Percentiles rank a stretch among this genome's conserved stretches.
These are phyloP conservation scores for Echria macrotheca DNA, from an alignment of 495 filamentous ascomycete genomes.

Conservation along the genomic window DNA sequence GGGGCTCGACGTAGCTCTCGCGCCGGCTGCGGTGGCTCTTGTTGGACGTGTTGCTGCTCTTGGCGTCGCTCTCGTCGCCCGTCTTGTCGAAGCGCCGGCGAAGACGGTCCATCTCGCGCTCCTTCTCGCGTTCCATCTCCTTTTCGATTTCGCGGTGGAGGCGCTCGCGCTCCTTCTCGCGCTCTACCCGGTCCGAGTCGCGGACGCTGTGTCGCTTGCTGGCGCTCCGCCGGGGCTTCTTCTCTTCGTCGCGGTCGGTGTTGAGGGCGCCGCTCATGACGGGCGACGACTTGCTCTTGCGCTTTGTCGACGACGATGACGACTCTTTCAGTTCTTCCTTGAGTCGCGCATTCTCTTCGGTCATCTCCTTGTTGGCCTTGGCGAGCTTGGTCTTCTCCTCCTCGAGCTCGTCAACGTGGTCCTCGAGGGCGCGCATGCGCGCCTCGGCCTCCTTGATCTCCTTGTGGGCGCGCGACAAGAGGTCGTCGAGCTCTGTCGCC, in stretches of 20 bases:
- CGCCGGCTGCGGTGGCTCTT: constrained; percentile 19
- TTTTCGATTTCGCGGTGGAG: constrained; percentile 21
- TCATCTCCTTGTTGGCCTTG: constrained; percentile 76
- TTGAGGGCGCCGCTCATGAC: constrained; percentile 19
- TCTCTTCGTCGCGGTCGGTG: constrained; percentile 12
- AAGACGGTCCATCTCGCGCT: constrained; percentile 22
- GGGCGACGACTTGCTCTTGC: constrained; percentile 23
- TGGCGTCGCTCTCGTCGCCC: constrained; percentile 28
- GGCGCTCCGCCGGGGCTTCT: constrained; percentile 24
- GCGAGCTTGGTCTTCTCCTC: constrained; percentile 62
- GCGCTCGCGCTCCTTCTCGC: constrained; percentile 5
- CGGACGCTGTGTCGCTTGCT: constrained; percentile 19
- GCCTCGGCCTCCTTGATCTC: constrained; percentile 64
- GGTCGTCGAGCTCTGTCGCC: constrained; percentile 38
- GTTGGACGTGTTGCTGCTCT: constrained; percentile 22
- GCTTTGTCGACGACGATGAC: constrained; percentile 53
- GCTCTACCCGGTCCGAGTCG: constrained; percentile 11
- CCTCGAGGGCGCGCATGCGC: constrained; percentile 75
- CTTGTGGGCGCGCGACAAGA: constrained; percentile 39
- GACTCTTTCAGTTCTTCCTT: constrained; percentile 73
- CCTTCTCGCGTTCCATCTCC: constrained; percentile 4
- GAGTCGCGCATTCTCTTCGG: constrained; percentile 81
- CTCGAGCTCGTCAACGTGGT: constrained; percentile 62
- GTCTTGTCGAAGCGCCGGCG: constrained; percentile 23
- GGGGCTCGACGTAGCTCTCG: constrained; percentile 34